A percentile compares a stretch with the other conserved stretches of the same genome.
These are phyloP conservation scores for Bretschneidera sinensis DNA, from an alignment of 345 rosid species.

Conservation along the genomic window DNA sequence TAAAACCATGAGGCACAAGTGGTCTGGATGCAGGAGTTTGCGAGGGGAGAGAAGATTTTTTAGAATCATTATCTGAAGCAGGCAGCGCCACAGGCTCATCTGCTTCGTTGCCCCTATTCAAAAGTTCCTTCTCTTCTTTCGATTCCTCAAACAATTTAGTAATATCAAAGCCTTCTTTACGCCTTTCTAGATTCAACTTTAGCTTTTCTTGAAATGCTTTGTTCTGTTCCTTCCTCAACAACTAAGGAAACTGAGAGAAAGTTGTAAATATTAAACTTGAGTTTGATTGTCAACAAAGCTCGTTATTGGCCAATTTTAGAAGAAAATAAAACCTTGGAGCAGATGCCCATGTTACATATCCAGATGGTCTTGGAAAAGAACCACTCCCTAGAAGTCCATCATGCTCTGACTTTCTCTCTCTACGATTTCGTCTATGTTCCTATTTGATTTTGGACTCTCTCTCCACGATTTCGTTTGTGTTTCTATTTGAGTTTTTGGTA, in stretches of 20 bases:
- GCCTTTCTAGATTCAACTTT: conserved; percentile 54
- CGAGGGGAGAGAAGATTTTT: conserved; percentile 35
- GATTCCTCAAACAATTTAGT: conserved; percentile 54
- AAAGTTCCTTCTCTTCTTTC: conserved; percentile 49
- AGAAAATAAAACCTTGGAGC: conserved; percentile 36
- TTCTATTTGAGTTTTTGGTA: too few species aligned
- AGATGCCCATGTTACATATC: conserved; percentile 51
- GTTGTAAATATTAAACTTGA: conserved; percentile 19
- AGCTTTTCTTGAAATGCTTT: conserved; percentile 77
- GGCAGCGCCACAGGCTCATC: conserved; percentile 31
- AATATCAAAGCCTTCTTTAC: conserved; percentile 60
- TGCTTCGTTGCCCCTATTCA: conserved; percentile 32
- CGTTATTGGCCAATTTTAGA: not conserved
- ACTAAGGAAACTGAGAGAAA: conserved; percentile 71
- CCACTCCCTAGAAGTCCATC: conserved; percentile 99
- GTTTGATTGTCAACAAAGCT: conserved; percentile 10
- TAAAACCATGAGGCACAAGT: conserved; percentile 96
- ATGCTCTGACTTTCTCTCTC: too few species aligned
- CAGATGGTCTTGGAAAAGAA: conserved; percentile 80
- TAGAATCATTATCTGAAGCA: conserved; percentile 25
- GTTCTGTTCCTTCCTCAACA: conserved; percentile 92
- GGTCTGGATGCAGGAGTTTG: conserved; percentile 72
- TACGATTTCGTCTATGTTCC: too few species aligned
- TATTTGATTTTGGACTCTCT: too few species aligned
- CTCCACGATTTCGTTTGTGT: too few species aligned